Evolutionary conservation across 2,329 filamentous ascomycete genomes (phyloP), one percentile per base, ranked within the genome.

Genomic region (Cytospora piceae): DNA sequence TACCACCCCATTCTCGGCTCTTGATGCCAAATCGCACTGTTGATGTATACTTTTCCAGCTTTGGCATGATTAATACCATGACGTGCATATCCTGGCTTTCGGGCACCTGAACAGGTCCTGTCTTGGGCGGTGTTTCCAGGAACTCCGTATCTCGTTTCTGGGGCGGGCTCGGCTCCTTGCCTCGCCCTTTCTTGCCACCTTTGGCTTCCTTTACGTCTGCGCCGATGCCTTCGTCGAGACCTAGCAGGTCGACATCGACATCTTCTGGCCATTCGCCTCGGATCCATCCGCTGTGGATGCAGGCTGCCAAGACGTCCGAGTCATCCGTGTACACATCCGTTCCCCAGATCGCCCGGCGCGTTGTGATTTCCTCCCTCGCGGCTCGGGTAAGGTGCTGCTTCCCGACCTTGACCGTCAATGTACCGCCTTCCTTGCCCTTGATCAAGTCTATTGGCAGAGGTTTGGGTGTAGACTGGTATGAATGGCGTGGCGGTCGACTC

Each of bases 321-420:
- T 99, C 95, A 71, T 99, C 95, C 0, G 93, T 96, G 74, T 98
- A 98, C 8, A 99, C 85, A 46, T 96, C 94, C 0, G 93, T 95
- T 1, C 95, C 95, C 94, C 94, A 99, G 0, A 99, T 77, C 9
- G 92, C 91, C 24, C 90, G 86, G 39, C 92, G 86, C 9, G 87
- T 80, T 14, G 93, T 96, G 60, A 98, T 94, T 70, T 96, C 92
- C 74, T 95, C 91, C 34, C 94, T 85, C 29, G 91, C 86, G 9
- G 83, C 78, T 0, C 87, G 77, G 11, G 86, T 86, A 9, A 99
- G 81, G 72, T 95, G 93, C 57, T 91, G 86, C 32, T 91, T 87
- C 2, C 94, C 90, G 8, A 99, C 88, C 72, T 95, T 92, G 67
- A 99, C 85, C 0, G 93, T 97, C 69, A 96, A 87, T 0, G 92